Evolutionary conservation across 2,329 filamentous ascomycete species (phyloP).

Genomic region (Didymella segeticola): DNA sequence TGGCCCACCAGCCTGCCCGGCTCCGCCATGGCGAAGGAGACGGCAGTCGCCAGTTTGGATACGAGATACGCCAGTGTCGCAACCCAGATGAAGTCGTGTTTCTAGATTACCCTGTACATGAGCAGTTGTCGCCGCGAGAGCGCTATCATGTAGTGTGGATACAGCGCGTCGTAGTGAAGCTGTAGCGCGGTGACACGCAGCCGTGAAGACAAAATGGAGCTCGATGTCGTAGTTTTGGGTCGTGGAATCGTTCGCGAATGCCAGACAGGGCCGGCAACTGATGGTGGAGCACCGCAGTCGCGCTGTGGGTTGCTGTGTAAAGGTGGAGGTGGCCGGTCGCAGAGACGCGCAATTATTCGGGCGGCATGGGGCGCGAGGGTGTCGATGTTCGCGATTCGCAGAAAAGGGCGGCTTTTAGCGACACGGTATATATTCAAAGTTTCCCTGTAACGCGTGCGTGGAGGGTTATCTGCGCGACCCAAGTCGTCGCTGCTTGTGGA

Average conservation of each 20-base stretch:
- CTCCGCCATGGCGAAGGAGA: constrained; percentile 53
- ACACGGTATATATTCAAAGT: constrained; percentile 42
- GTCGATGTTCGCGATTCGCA: constrained; percentile 43
- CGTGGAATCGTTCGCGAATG: neutral
- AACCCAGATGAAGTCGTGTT: constrained; percentile 17
- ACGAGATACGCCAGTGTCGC: constrained; percentile 47
- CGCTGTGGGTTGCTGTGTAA: constrained; percentile 34
- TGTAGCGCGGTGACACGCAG: constrained; percentile 32
- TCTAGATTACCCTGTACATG: constrained; percentile 36
- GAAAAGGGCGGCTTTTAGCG: constrained; percentile 37
- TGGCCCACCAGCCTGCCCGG: constrained; percentile 49
- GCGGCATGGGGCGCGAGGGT: constrained; percentile 21
- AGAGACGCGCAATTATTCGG: constrained; percentile 34
- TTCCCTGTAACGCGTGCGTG: constrained; percentile 35
- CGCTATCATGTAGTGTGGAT: constrained; percentile 36
- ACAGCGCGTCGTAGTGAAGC: constrained; percentile 36
- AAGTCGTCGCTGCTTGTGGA: constrained; percentile 37
- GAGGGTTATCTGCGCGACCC: constrained; percentile 35
- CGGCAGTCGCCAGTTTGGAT: constrained; percentile 49
- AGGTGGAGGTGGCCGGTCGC: constrained; percentile 29
- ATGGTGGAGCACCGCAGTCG: constrained; percentile 27
- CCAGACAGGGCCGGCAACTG: neutral
- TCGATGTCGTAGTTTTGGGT: neutral
- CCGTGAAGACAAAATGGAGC: neutral
- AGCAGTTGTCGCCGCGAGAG: constrained; percentile 26